These are phyloP conservation scores for Tricholoma furcatifolium DNA, from an alignment of 768 basidiomycete genomes.

Conservation along the genomic window DNA sequence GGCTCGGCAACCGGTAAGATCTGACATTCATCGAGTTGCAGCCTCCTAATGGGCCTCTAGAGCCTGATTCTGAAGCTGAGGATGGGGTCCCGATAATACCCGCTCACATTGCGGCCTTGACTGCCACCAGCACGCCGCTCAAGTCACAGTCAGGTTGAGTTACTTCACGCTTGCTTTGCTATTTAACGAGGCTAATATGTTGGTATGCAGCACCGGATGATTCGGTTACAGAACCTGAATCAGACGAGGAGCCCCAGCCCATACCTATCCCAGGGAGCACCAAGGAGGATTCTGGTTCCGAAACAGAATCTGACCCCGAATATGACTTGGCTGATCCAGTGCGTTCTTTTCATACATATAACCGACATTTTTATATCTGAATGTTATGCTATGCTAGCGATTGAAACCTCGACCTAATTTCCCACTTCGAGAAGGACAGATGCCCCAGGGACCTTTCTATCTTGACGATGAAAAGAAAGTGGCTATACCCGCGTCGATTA, in stretches of 20 bases:
- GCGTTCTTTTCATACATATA: background rate
- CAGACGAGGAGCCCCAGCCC: conserved; percentile 24
- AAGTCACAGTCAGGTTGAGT: conserved; percentile 12
- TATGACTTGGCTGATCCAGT: conserved; percentile 28
- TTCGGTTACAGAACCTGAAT: conserved; percentile 37
- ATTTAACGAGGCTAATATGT: background rate
- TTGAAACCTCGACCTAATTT: conserved; percentile 55
- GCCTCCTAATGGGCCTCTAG: background rate
- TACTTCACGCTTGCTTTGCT: background rate
- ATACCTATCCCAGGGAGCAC: background rate
- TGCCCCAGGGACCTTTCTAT: conserved; percentile 41
- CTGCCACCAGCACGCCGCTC: conserved; percentile 6
- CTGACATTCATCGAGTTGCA: background rate
- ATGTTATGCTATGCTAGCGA: background rate
- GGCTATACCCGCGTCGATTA: conserved; percentile 68
- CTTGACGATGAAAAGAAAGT: conserved; percentile 47
- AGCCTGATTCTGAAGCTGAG: conserved; percentile 27
- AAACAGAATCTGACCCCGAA: conserved; percentile 47
- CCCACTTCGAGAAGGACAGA: conserved; percentile 43
- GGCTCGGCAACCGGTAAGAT: conserved; percentile 41
- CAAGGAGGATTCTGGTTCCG: conserved; percentile 23
- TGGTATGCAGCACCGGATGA: conserved; percentile 11
- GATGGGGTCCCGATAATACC: conserved; percentile 1
- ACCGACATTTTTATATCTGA: background rate
- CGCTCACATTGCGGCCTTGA: background rate